These are phyloP conservation scores for Albifimbria verrucaria DNA, from an alignment of 2,329 filamentous ascomycete species.

Conservation along the genomic window DNA sequence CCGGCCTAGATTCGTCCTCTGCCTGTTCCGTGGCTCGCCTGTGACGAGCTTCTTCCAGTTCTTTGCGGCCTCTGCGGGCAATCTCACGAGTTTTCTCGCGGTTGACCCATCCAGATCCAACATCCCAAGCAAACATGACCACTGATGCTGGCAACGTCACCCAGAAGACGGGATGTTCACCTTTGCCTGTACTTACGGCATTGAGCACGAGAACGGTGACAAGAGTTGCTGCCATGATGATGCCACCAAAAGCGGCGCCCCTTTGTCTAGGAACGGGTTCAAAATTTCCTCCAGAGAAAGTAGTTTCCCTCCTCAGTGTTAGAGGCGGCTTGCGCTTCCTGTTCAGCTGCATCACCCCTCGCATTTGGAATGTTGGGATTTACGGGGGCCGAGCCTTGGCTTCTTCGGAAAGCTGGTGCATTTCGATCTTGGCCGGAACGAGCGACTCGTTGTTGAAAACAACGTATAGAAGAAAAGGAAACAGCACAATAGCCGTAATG, in stretches of 20 bases:
- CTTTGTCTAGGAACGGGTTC: slow-evolving; percentile 70
- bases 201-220: slow-evolving; percentile 65
- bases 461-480: slow-evolving; percentile 67
- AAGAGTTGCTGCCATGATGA: slow-evolving; percentile 65
- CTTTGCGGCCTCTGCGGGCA: slow-evolving; percentile 49
- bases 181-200: slow-evolving; percentile 48
- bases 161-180: slow-evolving; percentile 60
- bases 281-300: slow-evolving; percentile 69
- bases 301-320: slow-evolving; percentile 49
- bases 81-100: slow-evolving; percentile 61
- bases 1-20: too few species aligned
- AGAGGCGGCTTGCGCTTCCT: slow-evolving; percentile 37
- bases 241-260: slow-evolving; percentile 60
- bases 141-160: slow-evolving; percentile 67
- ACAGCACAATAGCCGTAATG: slow-evolving; percentile 64
- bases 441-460: slow-evolving; percentile 63
- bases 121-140: slow-evolving; percentile 67
- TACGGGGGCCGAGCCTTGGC: slow-evolving; percentile 54
- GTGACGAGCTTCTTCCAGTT: slow-evolving; percentile 13
- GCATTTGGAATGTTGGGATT: slow-evolving; percentile 72
- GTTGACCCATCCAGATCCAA: slow-evolving; percentile 60
- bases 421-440: slow-evolving; percentile 63
- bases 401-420: slow-evolving; percentile 63
- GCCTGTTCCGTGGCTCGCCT: slow-evolving; percentile 12
- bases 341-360: slow-evolving; percentile 50